Evolutionary conservation across 805 yeast species (phyloP).

Genomic region (Teunomyces gatunensis): DNA sequence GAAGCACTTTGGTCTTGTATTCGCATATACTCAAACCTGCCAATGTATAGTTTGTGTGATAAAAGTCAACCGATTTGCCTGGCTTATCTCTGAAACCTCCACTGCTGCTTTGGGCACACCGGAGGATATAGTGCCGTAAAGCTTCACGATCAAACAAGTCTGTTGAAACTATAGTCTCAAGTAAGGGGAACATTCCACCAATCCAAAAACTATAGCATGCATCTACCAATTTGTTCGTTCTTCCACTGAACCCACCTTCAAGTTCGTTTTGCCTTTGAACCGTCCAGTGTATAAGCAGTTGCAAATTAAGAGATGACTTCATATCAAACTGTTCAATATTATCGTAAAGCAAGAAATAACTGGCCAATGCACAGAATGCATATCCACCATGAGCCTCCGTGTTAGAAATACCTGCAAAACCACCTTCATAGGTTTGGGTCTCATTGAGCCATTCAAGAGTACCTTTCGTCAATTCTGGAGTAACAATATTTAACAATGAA

Average conservation of each 20-base stretch:
- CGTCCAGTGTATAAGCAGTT: conserved; percentile 61
- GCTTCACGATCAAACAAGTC: conserved; percentile 52
- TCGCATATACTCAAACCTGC: conserved; percentile 70
- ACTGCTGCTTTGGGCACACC: conserved; percentile 66
- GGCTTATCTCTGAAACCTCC: conserved; percentile 94
- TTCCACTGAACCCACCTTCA: conserved; percentile 89
- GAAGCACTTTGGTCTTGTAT: conserved; percentile 27
- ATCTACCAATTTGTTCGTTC: conserved; percentile 91
- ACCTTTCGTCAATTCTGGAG: conserved; percentile 55
- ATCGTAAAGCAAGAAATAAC: conserved; percentile 53
- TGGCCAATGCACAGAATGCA: conserved; percentile 76
- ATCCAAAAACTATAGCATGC: conserved; percentile 97
- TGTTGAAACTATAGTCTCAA: conserved; percentile 47
- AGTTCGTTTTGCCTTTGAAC: conserved; percentile 60
- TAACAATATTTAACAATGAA: conserved; percentile 57
- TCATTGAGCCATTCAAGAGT: conserved; percentile 56
- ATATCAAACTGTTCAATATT: conserved; percentile 26
- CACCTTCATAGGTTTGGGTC: conserved; percentile 95
- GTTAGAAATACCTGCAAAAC: conserved; percentile 78
- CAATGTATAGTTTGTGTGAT: conserved; percentile 85
- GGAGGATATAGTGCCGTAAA: conserved; percentile 62
- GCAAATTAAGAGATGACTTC: conserved; percentile 35
- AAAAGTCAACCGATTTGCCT: conserved; percentile 72
- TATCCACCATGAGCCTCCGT: conserved; percentile 98
- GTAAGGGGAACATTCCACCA: conserved; percentile 68